A percentile compares a stretch with the other conserved stretches of the same genome.
phyloP scores from a whole-genome alignment of 208 protist species.

The Willaertia magna region DNA sequence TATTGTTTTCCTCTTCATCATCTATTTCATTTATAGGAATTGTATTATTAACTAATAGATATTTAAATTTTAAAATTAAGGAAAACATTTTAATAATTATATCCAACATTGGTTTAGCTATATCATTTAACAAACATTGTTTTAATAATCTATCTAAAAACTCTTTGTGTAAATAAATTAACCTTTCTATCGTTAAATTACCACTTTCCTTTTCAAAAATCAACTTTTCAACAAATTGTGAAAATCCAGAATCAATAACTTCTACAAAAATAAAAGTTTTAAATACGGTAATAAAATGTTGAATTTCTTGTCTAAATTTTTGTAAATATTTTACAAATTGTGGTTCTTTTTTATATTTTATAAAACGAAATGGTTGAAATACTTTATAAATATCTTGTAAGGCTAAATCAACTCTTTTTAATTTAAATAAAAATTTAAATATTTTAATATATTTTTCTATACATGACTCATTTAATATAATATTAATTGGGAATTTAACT shows the following conservation, averaged over 20 bases:
- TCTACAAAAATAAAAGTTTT: not conserved
- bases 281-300: not conserved
- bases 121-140: not conserved
- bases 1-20: not conserved
- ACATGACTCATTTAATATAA: not conserved
- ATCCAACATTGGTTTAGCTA: not conserved
- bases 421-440: not conserved
- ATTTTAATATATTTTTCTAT: not conserved
- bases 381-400: not conserved
- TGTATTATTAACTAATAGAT: not conserved
- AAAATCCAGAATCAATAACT: not conserved
- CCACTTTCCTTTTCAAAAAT: not conserved
- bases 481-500: not conserved
- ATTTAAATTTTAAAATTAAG: not conserved
- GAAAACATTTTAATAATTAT: not conserved
- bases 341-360: not conserved
- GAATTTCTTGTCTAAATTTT: not conserved
- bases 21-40: not conserved
- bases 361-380: too few species aligned
- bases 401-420: not conserved
- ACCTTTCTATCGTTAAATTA: not conserved
- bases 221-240: not conserved
- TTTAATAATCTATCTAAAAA: not conserved
- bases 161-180: not conserved
- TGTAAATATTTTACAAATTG: not conserved